phyloP scores from a whole-genome alignment of 352 stramenopile genomes.

The Elongisporangium prolatum region DNA sequence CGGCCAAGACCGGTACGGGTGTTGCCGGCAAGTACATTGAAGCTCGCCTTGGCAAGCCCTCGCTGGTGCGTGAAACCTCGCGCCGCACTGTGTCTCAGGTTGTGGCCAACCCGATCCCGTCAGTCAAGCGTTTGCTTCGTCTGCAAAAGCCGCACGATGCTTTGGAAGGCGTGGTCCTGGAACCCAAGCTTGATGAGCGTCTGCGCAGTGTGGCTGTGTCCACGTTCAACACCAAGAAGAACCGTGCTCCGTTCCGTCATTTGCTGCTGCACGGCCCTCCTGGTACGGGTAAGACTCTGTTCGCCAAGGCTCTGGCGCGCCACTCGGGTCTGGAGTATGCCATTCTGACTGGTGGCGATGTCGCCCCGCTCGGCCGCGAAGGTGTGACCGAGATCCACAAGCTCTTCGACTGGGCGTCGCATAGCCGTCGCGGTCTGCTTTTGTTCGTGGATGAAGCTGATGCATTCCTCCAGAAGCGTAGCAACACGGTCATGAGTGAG shows the following conservation, averaged over 20 bases:
- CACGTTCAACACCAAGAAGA: slow-evolving; percentile 98
- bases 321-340: slow-evolving; percentile 98
- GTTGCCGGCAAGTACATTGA: slow-evolving; percentile 95
- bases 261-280: slow-evolving; percentile 97
- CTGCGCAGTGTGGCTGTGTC: slow-evolving; percentile 94
- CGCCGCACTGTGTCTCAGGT: slow-evolving; percentile 82
- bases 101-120: slow-evolving; percentile 81
- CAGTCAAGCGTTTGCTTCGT: slow-evolving; percentile 86
- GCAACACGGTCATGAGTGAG: slow-evolving; percentile 92
- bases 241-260: slow-evolving; percentile 97
- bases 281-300: slow-evolving; percentile 99
- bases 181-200: slow-evolving; percentile 91
- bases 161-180: slow-evolving; percentile 94
- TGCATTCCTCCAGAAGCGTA: slow-evolving; percentile 98
- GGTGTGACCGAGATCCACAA: slow-evolving; percentile 99
- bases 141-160: slow-evolving; percentile 89
- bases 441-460: slow-evolving; percentile 99
- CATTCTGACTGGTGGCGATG: slow-evolving; percentile 98
- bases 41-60: slow-evolving; percentile 94
- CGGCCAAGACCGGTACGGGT: slow-evolving; percentile 89
- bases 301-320: slow-evolving; percentile 95
- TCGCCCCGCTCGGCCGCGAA: slow-evolving; percentile 96
- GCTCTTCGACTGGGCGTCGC: slow-evolving; percentile 99
- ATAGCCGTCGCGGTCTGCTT: slow-evolving; percentile 92
- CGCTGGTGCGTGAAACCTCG: slow-evolving; percentile 97